Evolutionary conservation across 495 filamentous ascomycete genomes (phyloP).

Genomic region (Podospora australis): DNA sequence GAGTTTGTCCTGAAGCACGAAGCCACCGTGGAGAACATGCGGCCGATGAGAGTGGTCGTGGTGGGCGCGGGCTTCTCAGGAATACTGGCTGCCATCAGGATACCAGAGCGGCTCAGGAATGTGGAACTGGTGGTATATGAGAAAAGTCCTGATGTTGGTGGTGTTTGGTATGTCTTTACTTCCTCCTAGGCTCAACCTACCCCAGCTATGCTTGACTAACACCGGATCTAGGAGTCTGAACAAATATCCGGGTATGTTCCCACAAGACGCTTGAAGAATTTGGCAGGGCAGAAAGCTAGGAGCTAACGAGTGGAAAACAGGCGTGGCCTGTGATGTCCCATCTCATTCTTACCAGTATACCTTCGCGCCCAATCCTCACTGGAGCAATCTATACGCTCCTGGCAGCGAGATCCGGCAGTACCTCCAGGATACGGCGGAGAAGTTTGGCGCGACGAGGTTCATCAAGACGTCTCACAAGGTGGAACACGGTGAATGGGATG

Average conservation of each 20-base stretch:
- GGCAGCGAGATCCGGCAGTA: slow-evolving; percentile 59
- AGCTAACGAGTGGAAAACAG: too few relatives aligned
- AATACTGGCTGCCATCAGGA: slow-evolving; percentile 38
- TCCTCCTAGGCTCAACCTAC: not conserved
- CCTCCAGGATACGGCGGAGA: slow-evolving; percentile 51
- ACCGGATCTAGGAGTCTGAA: slow-evolving; percentile 31
- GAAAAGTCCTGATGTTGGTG: slow-evolving; percentile 36
- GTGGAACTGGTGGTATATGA: slow-evolving; percentile 39
- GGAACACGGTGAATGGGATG: slow-evolving; percentile 47
- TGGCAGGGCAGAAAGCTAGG: too few relatives aligned
- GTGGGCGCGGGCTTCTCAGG: slow-evolving; percentile 47
- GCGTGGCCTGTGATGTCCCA: slow-evolving; percentile 40
- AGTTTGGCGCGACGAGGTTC: slow-evolving; percentile 48
- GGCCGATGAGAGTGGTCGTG: slow-evolving; percentile 41
- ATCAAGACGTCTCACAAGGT: slow-evolving; percentile 37
- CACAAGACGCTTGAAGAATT: not conserved
- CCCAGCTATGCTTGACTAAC: not conserved
- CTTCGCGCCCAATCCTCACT: slow-evolving; percentile 59
- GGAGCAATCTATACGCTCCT: slow-evolving; percentile 58
- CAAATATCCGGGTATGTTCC: slow-evolving; percentile 34
- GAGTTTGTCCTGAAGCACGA: slow-evolving; percentile 34
- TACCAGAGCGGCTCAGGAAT: slow-evolving; percentile 38
- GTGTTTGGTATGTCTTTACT: slow-evolving; percentile 30
- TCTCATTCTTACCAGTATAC: slow-evolving; percentile 57
- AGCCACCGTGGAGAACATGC: slow-evolving; percentile 36